Conservation (phyloP, 202 grass and related monocot species). For the Panicum virgatum region DNA sequence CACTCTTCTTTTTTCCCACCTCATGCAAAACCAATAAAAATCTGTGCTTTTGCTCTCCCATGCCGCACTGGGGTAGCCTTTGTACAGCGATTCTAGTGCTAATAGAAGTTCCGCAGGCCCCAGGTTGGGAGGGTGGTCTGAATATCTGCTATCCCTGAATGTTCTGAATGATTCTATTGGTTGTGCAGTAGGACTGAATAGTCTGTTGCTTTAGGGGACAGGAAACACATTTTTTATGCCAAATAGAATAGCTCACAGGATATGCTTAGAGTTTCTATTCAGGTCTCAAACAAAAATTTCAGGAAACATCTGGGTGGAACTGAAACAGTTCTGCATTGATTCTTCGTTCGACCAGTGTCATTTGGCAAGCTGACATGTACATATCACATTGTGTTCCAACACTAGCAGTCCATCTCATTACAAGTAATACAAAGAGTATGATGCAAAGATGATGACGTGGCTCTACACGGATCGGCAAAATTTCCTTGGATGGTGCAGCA, state of each 20-base stretch:
- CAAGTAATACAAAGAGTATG: neutral
- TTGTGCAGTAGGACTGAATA: neutral
- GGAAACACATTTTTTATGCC: neutral
- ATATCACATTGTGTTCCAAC: neutral
- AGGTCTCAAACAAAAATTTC: neutral
- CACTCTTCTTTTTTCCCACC: neutral
- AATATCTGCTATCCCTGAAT: neutral
- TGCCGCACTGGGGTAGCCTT: neutral
- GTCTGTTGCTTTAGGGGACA: neutral
- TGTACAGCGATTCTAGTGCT: constrained; percentile 20
- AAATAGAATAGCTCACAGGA: neutral
- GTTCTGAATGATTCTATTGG: constrained; percentile 5
- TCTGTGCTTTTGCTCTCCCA: neutral
- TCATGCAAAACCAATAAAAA: neutral
- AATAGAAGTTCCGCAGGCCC: neutral
- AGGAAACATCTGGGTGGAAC: neutral
- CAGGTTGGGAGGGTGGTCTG: neutral
- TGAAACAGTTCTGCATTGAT: neutral
- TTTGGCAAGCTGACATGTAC: neutral
- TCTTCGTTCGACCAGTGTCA: neutral
- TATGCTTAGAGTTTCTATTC: neutral
- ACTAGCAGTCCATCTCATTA: neutral
- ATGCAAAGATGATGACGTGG: too few species aligned
- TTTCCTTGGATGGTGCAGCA: neutral
- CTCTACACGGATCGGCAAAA: too few species aligned